Conservation (phyloP, 2,329 filamentous ascomycete species). For the Alternaria panax region DNA sequence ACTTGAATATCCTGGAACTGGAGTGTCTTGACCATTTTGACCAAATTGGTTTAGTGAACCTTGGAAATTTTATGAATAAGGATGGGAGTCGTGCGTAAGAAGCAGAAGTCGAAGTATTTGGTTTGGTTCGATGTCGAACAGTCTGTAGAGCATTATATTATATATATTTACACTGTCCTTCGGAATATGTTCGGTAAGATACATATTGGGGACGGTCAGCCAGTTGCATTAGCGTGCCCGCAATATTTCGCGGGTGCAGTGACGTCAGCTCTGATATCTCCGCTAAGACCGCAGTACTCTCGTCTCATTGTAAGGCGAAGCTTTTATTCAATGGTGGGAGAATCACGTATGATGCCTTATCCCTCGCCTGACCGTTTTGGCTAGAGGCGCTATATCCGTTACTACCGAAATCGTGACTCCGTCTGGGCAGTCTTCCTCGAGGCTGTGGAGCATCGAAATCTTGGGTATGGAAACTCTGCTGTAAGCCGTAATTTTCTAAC, state of each 20-base stretch:
- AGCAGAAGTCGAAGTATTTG: neutral
- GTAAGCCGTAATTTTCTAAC: neutral
- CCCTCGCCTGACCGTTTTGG: neutral
- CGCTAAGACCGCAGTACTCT: neutral
- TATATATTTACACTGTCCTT: neutral
- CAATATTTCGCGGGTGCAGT: neutral
- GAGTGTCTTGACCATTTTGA: constrained; percentile 30
- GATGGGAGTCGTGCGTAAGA: neutral
- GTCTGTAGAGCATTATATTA: neutral
- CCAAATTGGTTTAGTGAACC: no score
- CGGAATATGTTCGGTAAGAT: neutral
- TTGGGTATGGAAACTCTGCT: neutral
- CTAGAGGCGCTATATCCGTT: neutral
- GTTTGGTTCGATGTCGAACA: neutral
- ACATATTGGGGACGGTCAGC: neutral
- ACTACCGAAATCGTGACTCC: neutral
- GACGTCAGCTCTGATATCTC: neutral
- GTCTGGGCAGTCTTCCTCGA: neutral
- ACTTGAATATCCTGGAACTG: constrained; percentile 47
- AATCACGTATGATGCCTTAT: neutral
- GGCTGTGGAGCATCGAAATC: neutral
- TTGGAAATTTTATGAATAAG: no score
- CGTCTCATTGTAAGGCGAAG: neutral
- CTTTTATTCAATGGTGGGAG: neutral
- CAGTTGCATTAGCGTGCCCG: neutral